Evolutionary conservation across 768 basidiomycete species (phyloP), one percentile per base, ranked within the genome.

Genomic region (Erythrobasidium yunnanense): DNA sequence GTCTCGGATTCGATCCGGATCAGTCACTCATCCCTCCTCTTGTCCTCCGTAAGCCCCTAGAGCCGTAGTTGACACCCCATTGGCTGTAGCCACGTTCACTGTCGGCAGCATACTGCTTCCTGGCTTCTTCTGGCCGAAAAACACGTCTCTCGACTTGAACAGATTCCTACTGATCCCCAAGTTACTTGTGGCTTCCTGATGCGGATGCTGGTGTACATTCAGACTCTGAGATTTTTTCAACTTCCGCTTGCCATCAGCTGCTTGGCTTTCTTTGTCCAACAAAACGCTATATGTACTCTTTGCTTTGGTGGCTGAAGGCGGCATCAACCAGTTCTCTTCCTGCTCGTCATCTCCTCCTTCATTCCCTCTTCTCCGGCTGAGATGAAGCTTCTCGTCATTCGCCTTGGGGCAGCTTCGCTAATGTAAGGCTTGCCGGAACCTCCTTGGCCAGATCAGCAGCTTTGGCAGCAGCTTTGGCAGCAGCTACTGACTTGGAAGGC

Each of bases 241-340:
- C 42, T 15, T 15, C 42, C 22, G 25, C 17, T 32, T 29, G n/a
- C n/a, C 20, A n/a, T 15, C 8, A 55, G 5, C 35, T 55, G 53
- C 6, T 5, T 30, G 5, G 20, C 34, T 46, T 27, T 35, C 45
- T n/a, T 46, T 45, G 35, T 17, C 32, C 3, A 15, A 30, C n/a
- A 25, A 2, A 7, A 11, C 54, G 30, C 13, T 6, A 22, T 4
- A 22, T n/a, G n/a, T n/a, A 7, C 29, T 6, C 35, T 4, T 22
- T 30, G 6, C 52, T 6, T 13, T 27, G 23, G 56, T 27, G 6
- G 56, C 34, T 6, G 56, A 45, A 46, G 56, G 34, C 8, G 56
- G 56, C 34, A 58, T 35, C 25, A 58, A 46, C 56, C 56, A 58
- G 20, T 32, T 27, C 7, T 30, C 56, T 29, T 58, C 42, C 6